Evolutionary conservation across 192 early-diverging fungal species (phyloP), one percentile per base, ranked within the genome.

Genomic region (Chytriomyces sp.): DNA sequence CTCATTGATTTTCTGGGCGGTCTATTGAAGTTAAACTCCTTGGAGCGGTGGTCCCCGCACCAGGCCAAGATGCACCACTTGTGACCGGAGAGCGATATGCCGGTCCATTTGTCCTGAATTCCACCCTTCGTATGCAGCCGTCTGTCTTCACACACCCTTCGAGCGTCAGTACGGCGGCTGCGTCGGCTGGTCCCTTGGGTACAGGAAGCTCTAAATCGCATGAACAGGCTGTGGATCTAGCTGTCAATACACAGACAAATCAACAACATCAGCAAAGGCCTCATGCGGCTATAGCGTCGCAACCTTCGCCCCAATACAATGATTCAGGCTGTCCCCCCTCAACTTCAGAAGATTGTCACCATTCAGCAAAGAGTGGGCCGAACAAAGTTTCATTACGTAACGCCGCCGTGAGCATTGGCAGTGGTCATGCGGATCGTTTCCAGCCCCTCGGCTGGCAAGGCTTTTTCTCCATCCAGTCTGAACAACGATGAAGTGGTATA

Each of bases 61-160:
- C 94, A 99, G 77, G 97, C 97, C 1, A 86, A 90, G 19, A 80
- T 91, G 75, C 97, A 99, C 68, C 97, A 8, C 98, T 99, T 74
- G 94, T 98, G 52, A 97, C 96, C 0, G 95, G 94, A 3, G 91
- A 95, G 73, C 79, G 81, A 17, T 93, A 90, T 33, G 77, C 80
- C 5, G 90, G 88, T 0, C 87, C 90, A 53, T 95, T 91, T 71
- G 73, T 79, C 7, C 92, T 90, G n/a, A 72, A 39, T 31, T 14
- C 39, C 28, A 36, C 30, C 22, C 71, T 60, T 25, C 54, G 67
- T 33, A 68, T 66, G 69, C 71, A 52, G 34, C 71, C 39, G 28
- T 33, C 59, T 32, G 30, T 44, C 54, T 3, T 31, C 37, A 57
- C 55, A 52, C n/a, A 28, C 65, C 31, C 64, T 30, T 26, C 19